These are phyloP conservation scores for Aquilaria sinensis DNA, from an alignment of 345 rosid genomes.

Conservation along the genomic window DNA sequence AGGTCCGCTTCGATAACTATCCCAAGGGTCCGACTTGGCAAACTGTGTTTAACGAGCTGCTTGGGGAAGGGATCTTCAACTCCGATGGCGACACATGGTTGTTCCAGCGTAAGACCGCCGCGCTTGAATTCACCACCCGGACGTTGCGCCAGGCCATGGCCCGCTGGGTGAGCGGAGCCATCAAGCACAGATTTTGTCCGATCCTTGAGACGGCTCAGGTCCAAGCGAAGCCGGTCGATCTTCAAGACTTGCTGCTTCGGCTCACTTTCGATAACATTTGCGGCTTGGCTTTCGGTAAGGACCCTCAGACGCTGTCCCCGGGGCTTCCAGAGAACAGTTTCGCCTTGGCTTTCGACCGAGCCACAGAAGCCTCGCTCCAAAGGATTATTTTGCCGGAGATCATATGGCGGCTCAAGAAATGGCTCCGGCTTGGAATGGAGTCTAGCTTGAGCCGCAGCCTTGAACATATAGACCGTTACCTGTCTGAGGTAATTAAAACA, in stretches of 20 bases:
- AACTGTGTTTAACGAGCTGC: slow-evolving; percentile 61
- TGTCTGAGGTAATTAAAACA: slow-evolving; percentile 50
- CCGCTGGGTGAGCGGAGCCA: slow-evolving; percentile 72
- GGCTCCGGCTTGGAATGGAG: slow-evolving; percentile 64
- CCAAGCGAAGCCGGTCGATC: slow-evolving; percentile 42
- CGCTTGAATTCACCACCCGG: slow-evolving; percentile 74
- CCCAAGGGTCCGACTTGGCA: slow-evolving; percentile 86
- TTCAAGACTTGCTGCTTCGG: slow-evolving; percentile 64
- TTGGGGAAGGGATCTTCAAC: slow-evolving; percentile 70
- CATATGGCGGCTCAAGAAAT: slow-evolving; percentile 59
- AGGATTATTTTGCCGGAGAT: slow-evolving; percentile 59
- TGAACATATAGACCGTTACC: slow-evolving; percentile 39
- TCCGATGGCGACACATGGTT: slow-evolving; percentile 76
- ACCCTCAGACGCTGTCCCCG: slow-evolving; percentile 45
- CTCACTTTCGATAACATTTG: slow-evolving; percentile 81
- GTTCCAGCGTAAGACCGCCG: slow-evolving; percentile 81
- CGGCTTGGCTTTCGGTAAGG: slow-evolving; percentile 75
- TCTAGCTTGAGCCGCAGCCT: slow-evolving; percentile 51
- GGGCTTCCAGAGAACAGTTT: slow-evolving; percentile 56
- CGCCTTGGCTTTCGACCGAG: slow-evolving; percentile 63
- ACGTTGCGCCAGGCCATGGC: slow-evolving; percentile 79
- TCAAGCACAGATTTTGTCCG: slow-evolving; percentile 51
- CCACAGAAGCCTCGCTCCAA: slow-evolving; percentile 71
- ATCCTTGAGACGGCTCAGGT: slow-evolving; percentile 51
- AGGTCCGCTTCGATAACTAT: slow-evolving; percentile 65